Evolutionary conservation across 2,329 filamentous ascomycete genomes (phyloP), one percentile per base, ranked within the genome.

Genomic region (Xylariaceae sp.): DNA sequence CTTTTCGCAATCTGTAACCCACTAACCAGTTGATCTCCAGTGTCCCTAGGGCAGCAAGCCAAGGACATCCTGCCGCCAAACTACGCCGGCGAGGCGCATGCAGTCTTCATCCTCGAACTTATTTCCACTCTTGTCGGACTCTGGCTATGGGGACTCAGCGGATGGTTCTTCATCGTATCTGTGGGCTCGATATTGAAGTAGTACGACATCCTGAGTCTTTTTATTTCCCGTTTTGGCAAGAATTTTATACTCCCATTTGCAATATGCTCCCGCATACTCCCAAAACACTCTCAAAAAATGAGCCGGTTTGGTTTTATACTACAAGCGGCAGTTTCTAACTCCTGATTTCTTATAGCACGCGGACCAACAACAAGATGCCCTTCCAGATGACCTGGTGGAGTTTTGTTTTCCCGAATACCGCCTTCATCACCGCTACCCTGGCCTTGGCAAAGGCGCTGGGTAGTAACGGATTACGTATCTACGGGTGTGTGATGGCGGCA

Each of bases 361-460:
- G 80, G 0, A 71, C 75, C 2, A 76, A 82, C 9, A 80, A 82
- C 33, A 82, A 79, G 56, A 85, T 92, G 77, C 82, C 86, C 3
- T 95, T 93, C 67, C 87, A 89, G 16, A 93, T 95, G 89, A 91
- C 87, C 1, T 96, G 90, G 87, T 95, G 88, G 74, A 90, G 86
- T 3, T 94, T 93, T 72, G 82, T 93, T 4, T 93, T 93, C 67
- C 90, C 90, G 2, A 92, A 93, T 65, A 93, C 90, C 0, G 89
- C 88, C 0, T 75, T 92, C 57, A 83, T 83, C n/a, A 90, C 87
- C 0, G 88, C 90, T 0, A 95, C 90, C 0, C 87, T 90, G 62
- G 84, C 87, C 2, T 82, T 95, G 46, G 89, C 84, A 0, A 78
- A 80, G 8, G 85, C 86, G 0, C 84, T 90, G 40, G 74, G 82